phyloP scores from a whole-genome alignment of 2,329 filamentous ascomycete species.

The Colletotrichum neosansevieriae region DNA sequence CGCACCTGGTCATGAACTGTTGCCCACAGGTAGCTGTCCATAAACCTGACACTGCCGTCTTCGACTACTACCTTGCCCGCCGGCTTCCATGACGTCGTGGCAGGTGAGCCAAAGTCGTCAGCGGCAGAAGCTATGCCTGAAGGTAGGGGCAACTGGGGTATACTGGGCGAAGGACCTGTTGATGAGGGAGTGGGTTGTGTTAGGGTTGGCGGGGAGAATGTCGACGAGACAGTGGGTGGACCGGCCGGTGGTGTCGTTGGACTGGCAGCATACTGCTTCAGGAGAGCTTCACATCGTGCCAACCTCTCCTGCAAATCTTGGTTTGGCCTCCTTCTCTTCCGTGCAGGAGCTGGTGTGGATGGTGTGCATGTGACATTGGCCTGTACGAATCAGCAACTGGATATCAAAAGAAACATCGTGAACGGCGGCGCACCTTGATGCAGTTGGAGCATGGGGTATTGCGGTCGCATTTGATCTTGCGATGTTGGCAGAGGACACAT shows the following conservation, averaged over 20 bases:
- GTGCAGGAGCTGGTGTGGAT: conserved; percentile 69
- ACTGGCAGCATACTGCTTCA: conserved; percentile 67
- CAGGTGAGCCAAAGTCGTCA: conserved; percentile 42
- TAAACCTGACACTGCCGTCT: conserved; percentile 66
- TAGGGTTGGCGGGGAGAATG: conserved; percentile 15
- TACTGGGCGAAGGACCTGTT: conserved; percentile 29
- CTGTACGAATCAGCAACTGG: conserved; percentile 49
- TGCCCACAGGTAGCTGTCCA: conserved; percentile 67
- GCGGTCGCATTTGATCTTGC: conserved; percentile 73
- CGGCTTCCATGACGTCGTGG: conserved; percentile 55
- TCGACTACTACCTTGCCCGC: conserved; percentile 67
- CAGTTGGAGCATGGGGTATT: conserved; percentile 71
- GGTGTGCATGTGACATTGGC: conserved; percentile 71
- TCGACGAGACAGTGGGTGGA: conserved; percentile 41
- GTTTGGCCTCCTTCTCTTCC: conserved; percentile 70
- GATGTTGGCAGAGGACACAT: conserved; percentile 69
- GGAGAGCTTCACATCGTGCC: conserved; percentile 68
- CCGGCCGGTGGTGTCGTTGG: conserved; percentile 41
- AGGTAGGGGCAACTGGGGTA: conserved; percentile 40
- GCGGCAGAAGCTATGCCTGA: conserved; percentile 41
- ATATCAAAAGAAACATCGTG: not conserved
- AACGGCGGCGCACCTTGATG: conserved; percentile 61
- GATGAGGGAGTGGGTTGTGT: conserved; percentile 32
- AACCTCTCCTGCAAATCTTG: conserved; percentile 72
- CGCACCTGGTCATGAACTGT: conserved; percentile 69